Conservation (phyloP, 2,329 filamentous ascomycete genomes). For the Graphium sp. region DNA sequence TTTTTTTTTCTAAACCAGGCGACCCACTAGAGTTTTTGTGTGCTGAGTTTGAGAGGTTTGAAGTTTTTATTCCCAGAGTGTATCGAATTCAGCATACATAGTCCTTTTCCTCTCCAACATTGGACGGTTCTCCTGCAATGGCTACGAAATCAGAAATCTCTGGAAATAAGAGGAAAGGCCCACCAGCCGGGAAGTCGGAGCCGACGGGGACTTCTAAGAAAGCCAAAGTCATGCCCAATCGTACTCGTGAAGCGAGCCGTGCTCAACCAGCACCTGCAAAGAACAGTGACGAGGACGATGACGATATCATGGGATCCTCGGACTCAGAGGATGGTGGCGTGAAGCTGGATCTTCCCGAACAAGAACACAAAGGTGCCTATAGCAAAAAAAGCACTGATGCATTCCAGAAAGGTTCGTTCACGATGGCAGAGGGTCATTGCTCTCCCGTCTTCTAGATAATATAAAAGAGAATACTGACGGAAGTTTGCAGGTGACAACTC, state of each 20-base stretch:
- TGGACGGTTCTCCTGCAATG: conserved; percentile 5
- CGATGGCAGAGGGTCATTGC: no score
- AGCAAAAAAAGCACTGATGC: conserved; percentile 3
- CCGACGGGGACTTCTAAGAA: conserved; percentile 31
- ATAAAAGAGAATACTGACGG: no score
- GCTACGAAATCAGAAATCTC: conserved; percentile 20
- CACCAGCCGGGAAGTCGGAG: conserved; percentile 23
- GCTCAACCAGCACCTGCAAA: conserved; percentile 12
- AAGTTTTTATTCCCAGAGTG: no score
- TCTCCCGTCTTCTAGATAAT: conserved; percentile 2
- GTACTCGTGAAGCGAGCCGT: conserved; percentile 10
- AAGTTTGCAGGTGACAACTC: conserved; percentile 49
- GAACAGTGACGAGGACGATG: conserved; percentile 17
- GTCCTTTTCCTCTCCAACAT: no score
- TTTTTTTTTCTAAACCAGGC: no score
- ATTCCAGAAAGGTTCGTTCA: conserved; percentile 1
- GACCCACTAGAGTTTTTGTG: no score
- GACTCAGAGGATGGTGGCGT: conserved; percentile 38
- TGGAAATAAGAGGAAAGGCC: conserved; percentile 41
- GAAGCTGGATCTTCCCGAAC: conserved; percentile 20
- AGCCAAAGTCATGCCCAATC: conserved; percentile 21
- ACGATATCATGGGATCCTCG: conserved; percentile 24
- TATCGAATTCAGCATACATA: no score
- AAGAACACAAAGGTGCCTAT: conserved; percentile 15
- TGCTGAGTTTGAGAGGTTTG: no score